phyloP scores from a whole-genome alignment of 352 stramenopile species.

The Globisporangium takayamanum region DNA sequence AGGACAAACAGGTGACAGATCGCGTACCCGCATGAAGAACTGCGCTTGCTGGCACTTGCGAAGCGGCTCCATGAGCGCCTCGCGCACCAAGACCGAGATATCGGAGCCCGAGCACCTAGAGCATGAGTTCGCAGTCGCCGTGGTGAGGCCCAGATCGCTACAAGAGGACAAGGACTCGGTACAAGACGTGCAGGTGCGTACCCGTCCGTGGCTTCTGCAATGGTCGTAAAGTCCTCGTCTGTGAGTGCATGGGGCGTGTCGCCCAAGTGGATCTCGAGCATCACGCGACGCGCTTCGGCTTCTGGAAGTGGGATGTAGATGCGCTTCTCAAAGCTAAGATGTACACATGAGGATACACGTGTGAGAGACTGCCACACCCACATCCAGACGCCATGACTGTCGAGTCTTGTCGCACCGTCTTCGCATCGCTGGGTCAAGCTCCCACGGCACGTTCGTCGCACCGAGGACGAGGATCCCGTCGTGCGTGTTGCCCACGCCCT shows the following conservation, averaged over 20 bases:
- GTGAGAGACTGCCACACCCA: background rate
- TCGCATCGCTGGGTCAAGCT: conserved; percentile 95
- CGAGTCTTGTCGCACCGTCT: conserved; percentile 58
- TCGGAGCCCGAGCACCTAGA: conserved; percentile 91
- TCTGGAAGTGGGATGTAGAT: conserved; percentile 99
- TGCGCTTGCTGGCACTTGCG: conserved; percentile 96
- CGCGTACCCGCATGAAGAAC: conserved; percentile 71
- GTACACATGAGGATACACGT: conserved; percentile 1
- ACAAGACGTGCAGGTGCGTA: conserved; percentile 21
- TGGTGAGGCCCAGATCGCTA: background rate
- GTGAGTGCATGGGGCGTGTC: conserved; percentile 93
- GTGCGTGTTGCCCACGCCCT: conserved; percentile 91
- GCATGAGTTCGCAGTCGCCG: background rate
- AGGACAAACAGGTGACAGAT: background rate
- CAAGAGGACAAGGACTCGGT: background rate
- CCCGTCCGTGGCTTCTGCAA: conserved; percentile 92
- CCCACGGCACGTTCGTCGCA: conserved; percentile 98
- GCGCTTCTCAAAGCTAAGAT: conserved; percentile 94
- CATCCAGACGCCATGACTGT: background rate
- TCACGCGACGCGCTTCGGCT: conserved; percentile 83
- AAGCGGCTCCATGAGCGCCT: conserved; percentile 97
- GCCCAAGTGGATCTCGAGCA: conserved; percentile 97
- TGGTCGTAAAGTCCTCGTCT: conserved; percentile 90
- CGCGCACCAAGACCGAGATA: conserved; percentile 95
- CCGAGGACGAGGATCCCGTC: conserved; percentile 93